These are phyloP conservation scores for Penicillium psychrosexuale DNA, from an alignment of 2,329 filamentous ascomycete species.

Conservation along the genomic window DNA sequence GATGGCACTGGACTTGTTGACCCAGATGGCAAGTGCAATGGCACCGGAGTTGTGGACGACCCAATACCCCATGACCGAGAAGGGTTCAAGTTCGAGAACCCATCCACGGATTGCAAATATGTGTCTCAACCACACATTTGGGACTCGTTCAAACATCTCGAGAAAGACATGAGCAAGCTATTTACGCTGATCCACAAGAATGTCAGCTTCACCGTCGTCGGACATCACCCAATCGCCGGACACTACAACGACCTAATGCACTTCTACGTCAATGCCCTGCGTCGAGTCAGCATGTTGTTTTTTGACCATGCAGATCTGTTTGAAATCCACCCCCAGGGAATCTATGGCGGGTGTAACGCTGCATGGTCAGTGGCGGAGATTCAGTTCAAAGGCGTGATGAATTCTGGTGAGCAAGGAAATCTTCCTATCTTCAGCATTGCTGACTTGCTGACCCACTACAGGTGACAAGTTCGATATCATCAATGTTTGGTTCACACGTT, in stretches of 20 bases:
- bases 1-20: conserved; percentile 29
- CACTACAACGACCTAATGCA: conserved; percentile 33
- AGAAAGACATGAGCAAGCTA: conserved; percentile 32
- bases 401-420: conserved; percentile 27
- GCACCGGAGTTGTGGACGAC: conserved; percentile 26
- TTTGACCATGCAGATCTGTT: conserved; percentile 31
- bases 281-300: conserved; percentile 29
- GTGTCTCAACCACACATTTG: conserved; percentile 34
- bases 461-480: conserved; percentile 31
- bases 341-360: conserved; percentile 34
- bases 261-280: conserved; percentile 35
- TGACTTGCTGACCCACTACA: conserved; percentile 9
- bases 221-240: conserved; percentile 34
- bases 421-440: background rate
- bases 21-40: conserved; percentile 27
- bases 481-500: conserved; percentile 36
- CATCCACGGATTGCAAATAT: conserved; percentile 31
- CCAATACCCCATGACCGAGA: conserved; percentile 21
- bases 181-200: conserved; percentile 34
- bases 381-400: conserved; percentile 31
- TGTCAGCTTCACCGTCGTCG: conserved; percentile 33
- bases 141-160: conserved; percentile 33
- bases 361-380: conserved; percentile 35
- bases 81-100: conserved; percentile 34
- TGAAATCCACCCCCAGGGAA: conserved; percentile 29